These are phyloP conservation scores for Platanthera guangdongensis DNA, from an alignment of 106 monocot species.

Conservation along the genomic window DNA sequence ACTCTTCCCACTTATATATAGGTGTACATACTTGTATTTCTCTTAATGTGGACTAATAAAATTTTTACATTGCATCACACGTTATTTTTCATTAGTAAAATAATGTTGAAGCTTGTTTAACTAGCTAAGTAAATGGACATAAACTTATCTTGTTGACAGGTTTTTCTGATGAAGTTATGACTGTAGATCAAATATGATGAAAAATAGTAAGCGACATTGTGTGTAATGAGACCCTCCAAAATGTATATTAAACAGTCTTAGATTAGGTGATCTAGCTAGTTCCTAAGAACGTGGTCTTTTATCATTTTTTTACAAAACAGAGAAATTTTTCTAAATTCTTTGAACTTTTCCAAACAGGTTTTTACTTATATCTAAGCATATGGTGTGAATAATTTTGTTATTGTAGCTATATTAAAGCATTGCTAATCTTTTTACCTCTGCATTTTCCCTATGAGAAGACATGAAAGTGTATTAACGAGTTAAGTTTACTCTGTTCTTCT, in stretches of 20 bases:
- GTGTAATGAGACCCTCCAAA: no score
- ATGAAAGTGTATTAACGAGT: not conserved
- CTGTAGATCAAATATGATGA: conserved; percentile 1
- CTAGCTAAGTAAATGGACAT: no score
- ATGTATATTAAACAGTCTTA: not conserved
- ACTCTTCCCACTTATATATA: no score
- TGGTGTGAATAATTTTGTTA: not conserved
- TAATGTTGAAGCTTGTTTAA: no score
- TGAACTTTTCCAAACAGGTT: not conserved
- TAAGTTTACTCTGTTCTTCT: not conserved
- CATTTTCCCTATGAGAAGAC: not conserved
- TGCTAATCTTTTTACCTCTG: not conserved
- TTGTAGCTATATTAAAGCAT: not conserved
- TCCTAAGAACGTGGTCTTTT: not conserved
- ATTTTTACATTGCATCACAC: no score
- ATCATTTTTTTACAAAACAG: not conserved
- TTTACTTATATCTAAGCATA: not conserved
- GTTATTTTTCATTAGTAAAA: no score
- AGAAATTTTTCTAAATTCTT: not conserved
- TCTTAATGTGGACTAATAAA: no score
- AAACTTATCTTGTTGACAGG: no score
- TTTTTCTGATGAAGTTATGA: not conserved
- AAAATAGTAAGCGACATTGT: not conserved
- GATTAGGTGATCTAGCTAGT: not conserved
- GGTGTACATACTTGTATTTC: no score